Evolutionary conservation across 371 early-diverging fungal species (phyloP), one percentile per base, ranked within the genome.

Genomic region (Mortierella sp.): DNA sequence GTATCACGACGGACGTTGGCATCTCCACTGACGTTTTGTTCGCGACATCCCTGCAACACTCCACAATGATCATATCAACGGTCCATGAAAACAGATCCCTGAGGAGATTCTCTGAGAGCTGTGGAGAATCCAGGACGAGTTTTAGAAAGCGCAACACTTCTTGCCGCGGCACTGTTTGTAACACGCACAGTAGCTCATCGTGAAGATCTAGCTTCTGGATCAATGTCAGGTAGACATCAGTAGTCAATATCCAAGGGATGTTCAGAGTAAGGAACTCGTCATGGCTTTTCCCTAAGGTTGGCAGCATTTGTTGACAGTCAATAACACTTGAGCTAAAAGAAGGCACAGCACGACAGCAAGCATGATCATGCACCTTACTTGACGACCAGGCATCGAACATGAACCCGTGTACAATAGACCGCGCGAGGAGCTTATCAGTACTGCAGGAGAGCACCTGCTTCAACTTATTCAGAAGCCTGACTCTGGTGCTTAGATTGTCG

Each of bases 381-480:
- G 41, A 24, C 3, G 70, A 62, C 78, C 78, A 77, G 3, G 67
- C 62, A 40, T 77, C 78, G 37, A 77, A 69, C 41, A 77, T 54
- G 60, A 59, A 77, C 2, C 78, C 78, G 28, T 77, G 70, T 6
- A 70, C 19, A 4, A 70, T 41, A 3, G 43, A 41, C 27, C 12
- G 47, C 10, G 47, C 54, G 17, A 43, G 21, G 21, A 22, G 10
- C 2, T 21, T 45, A 39, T 76, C 62, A 3, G 24, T 31, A 13
- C 52, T 14, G 9, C 16, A 31, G 14, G 40, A 56, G 24, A 60
- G 49, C 44, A 57, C 39, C 10, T 29, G 37, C 51, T 37, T 62
- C 44, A 73, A 41, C 13, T 61, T 53, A 6, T 54, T 14, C 44
- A 43, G 31, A 22, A 65, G 29, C 16, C 45, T 55, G 17, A 0